Evolutionary conservation across 345 rosid species (phyloP).

Genomic region (Gossypium thurberi): DNA sequence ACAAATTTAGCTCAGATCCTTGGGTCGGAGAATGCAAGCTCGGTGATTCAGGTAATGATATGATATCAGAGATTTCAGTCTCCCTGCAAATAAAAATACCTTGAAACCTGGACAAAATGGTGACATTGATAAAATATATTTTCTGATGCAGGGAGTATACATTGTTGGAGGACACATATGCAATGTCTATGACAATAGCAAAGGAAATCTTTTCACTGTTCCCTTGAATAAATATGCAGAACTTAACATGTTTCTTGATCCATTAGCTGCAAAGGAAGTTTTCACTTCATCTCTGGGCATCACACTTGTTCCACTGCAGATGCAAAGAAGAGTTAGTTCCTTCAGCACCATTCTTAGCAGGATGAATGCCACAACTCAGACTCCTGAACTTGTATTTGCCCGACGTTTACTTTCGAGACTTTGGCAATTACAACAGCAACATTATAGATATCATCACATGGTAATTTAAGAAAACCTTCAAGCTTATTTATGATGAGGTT

Average conservation of each 20-base stretch:
- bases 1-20: conserved; percentile 68
- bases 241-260: conserved; percentile 84
- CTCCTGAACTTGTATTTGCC: conserved; percentile 54
- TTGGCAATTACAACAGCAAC: conserved; percentile 34
- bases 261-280: conserved; percentile 70
- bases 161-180: conserved; percentile 76
- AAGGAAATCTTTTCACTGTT: conserved; percentile 49
- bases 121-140: not conserved
- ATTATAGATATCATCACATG: conserved; percentile 56
- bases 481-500: not conserved
- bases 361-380: conserved; percentile 23
- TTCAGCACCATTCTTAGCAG: conserved; percentile 31
- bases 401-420: conserved; percentile 43
- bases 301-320: conserved; percentile 61
- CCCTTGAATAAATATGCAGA: conserved; percentile 54
- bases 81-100: not conserved
- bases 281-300: conserved; percentile 51
- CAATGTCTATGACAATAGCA: conserved; percentile 17
- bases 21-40: conserved; percentile 25
- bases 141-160: conserved; percentile 50
- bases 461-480: conserved; percentile 24
- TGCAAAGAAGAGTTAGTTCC: conserved; percentile 48
- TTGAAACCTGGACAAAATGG: not conserved
- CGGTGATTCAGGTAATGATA: conserved; percentile 46
- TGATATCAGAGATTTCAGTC: not conserved